Conservation (phyloP, 495 filamentous ascomycete genomes). For the Paragyromitra xinjiangensis region DNA sequence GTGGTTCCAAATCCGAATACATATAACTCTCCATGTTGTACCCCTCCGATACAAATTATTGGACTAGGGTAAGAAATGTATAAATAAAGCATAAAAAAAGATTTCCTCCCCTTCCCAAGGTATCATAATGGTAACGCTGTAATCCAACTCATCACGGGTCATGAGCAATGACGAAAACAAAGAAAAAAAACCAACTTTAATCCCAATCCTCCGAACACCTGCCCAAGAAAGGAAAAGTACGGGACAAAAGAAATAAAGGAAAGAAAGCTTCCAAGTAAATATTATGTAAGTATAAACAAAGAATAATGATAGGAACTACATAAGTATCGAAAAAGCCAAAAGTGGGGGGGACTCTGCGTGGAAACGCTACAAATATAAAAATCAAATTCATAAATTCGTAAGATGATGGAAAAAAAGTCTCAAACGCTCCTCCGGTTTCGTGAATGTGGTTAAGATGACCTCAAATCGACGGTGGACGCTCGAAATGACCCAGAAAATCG, state of each 20-base stretch:
- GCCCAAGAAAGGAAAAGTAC: background rate
- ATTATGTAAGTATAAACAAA: conserved; percentile 18
- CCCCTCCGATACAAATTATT: background rate
- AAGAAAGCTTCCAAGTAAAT: background rate
- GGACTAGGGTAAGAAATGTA: background rate
- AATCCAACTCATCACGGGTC: background rate
- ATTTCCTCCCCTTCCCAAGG: background rate
- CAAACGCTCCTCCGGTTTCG: background rate
- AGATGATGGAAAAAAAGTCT: background rate
- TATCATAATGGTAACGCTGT: background rate
- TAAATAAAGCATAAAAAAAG: background rate
- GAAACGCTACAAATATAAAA: background rate
- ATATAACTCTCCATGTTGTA: background rate
- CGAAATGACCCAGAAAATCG: background rate
- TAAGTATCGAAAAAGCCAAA: background rate
- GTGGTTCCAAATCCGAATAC: background rate
- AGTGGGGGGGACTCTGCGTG: background rate
- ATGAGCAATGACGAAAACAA: background rate
- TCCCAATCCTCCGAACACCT: conserved; percentile 8
- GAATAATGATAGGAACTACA: background rate
- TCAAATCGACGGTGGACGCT: background rate
- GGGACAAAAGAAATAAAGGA: background rate
- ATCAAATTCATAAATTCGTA: background rate
- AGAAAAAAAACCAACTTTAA: background rate
- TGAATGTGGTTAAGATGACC: background rate